These are phyloP conservation scores for Cryphonectria carpinicola DNA, from an alignment of 2,329 filamentous ascomycete genomes.

Conservation along the genomic window DNA sequence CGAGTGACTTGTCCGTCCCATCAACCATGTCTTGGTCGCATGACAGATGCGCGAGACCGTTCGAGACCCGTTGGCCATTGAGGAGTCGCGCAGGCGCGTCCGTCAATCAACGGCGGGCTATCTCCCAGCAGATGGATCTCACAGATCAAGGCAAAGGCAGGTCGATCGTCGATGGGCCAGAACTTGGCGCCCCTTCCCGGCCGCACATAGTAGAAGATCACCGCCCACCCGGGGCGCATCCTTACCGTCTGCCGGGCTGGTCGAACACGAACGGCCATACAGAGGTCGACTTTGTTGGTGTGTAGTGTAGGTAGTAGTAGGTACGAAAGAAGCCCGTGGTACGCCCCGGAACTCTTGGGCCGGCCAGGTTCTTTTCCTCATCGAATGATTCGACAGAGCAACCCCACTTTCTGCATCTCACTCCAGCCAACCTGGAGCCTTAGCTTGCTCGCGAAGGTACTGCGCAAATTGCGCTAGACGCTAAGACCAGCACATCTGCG, in stretches of 20 bases:
- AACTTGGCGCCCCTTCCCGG: neutral
- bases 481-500: slow-evolving; percentile 21
- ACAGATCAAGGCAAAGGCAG: neutral
- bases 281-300: neutral
- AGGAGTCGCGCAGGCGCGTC: neutral
- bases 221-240: neutral
- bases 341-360: slow-evolving; percentile 6
- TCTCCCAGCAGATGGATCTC: neutral
- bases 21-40: neutral
- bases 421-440: slow-evolving; percentile 21
- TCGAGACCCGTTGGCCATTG: slow-evolving; percentile 1
- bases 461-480: slow-evolving; percentile 23
- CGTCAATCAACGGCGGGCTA: neutral
- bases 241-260: neutral
- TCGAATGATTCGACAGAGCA: slow-evolving; percentile 20
- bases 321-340: neutral
- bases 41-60: neutral
- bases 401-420: slow-evolving; percentile 8
- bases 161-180: neutral
- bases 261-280: neutral
- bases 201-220: neutral
- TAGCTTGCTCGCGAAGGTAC: slow-evolving; percentile 5
- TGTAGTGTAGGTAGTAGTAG: no score
- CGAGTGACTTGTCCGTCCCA: neutral
- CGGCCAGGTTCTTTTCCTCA: slow-evolving; percentile 8